Percentiles rank a stretch among this genome's conserved stretches.
phyloP scores from a whole-genome alignment of 2,329 filamentous ascomycete species.

The Pyrenophora graminea region DNA sequence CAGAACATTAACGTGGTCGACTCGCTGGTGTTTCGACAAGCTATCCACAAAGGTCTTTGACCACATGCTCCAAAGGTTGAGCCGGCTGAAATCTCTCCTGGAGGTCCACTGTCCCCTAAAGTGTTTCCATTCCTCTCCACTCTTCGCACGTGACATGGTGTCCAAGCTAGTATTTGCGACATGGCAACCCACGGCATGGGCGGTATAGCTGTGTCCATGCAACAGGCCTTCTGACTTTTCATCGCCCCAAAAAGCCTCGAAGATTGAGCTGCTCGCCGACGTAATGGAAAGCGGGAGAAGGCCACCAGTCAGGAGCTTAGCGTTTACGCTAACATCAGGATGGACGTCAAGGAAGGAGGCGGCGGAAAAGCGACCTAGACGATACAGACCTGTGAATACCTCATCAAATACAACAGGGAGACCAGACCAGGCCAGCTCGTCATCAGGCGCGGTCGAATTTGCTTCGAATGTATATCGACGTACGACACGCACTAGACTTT shows the following conservation, averaged over 20 bases:
- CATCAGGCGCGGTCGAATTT: conserved; percentile 1
- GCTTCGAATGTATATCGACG: conserved; percentile 62
- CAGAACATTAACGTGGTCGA: conserved; percentile 72
- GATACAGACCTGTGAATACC: conserved; percentile 84
- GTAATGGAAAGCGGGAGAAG: conserved; percentile 78
- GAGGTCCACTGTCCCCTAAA: too few relatives aligned
- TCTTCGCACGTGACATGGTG: conserved; percentile 51
- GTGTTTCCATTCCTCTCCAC: conserved; percentile 1
- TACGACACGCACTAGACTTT: conserved; percentile 68
- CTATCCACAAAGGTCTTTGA: conserved; percentile 61
- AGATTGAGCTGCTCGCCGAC: conserved; percentile 73
- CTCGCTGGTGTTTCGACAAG: conserved; percentile 60
- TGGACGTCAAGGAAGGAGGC: conserved; percentile 70
- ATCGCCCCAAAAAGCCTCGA: conserved; percentile 69
- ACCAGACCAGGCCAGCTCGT: conserved; percentile 63
- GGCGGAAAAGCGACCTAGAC: conserved; percentile 72
- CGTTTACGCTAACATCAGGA: conserved; percentile 78
- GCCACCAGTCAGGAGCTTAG: conserved; percentile 82
- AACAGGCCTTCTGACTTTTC: conserved; percentile 79
- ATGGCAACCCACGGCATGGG: conserved; percentile 78
- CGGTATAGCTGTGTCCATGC: conserved; percentile 87
- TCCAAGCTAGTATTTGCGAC: conserved; percentile 71
- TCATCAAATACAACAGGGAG: conserved; percentile 83
- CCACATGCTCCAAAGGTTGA: conserved; percentile 71
- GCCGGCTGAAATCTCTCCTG: background rate